Conservation (phyloP, 345 rosid genomes). For the Euphorbia tirucalli region DNA sequence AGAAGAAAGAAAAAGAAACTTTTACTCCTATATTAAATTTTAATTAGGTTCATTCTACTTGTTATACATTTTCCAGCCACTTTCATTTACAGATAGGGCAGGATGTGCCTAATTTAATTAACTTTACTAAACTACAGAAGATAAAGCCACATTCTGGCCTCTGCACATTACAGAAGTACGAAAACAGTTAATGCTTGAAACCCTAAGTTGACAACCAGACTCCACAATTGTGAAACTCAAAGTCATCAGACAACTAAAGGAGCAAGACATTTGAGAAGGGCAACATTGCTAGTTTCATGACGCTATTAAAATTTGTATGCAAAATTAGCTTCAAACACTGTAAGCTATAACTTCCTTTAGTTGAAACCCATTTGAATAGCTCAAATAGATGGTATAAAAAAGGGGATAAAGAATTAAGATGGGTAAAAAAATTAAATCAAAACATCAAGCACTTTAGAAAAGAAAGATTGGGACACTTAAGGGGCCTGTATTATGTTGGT, state of each 20-base stretch:
- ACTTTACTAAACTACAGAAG: neutral
- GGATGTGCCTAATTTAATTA: too few species aligned
- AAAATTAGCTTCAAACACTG: too few species aligned
- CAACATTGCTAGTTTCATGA: neutral
- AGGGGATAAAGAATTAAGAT: neutral
- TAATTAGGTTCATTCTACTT: neutral
- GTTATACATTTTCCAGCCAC: neutral
- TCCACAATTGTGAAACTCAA: neutral
- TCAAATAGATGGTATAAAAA: neutral
- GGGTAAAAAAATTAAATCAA: neutral
- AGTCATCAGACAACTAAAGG: neutral
- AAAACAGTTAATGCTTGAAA: neutral
- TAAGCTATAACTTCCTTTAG: neutral
- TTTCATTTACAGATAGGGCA: neutral
- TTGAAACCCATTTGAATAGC: neutral
- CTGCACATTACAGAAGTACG: neutral
- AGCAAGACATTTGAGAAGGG: neutral
- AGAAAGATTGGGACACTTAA: neutral
- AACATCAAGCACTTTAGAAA: neutral
- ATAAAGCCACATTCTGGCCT: neutral
- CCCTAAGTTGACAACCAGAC: neutral
- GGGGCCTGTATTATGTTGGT: neutral
- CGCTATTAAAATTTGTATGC: too few species aligned
- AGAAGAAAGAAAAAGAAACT: neutral
- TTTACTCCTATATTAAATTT: neutral